A percentile compares a stretch with the other conserved stretches of the same genome.
These are phyloP conservation scores for Lentinula detonsa DNA, from an alignment of 768 basidiomycete species.

Conservation along the genomic window DNA sequence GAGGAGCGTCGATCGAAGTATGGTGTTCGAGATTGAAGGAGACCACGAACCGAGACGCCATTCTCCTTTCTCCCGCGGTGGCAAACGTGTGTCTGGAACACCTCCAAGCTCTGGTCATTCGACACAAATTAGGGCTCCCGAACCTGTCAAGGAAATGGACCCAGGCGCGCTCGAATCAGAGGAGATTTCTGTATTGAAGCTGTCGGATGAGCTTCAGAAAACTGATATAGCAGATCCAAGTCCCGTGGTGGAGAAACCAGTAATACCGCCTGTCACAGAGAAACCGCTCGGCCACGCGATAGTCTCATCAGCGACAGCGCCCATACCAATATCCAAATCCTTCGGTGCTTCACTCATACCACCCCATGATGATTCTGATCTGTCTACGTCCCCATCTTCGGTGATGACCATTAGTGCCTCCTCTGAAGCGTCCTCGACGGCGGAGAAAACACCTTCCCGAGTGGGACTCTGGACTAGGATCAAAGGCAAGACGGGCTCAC, in stretches of 20 bases:
- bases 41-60: slow-evolving; percentile 8
- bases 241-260: background rate
- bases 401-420: background rate
- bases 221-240: background rate
- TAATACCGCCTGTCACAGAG: background rate
- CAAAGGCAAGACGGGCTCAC: slow-evolving; percentile 12
- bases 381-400: slow-evolving; percentile 16
- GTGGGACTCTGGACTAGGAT: slow-evolving; percentile 31
- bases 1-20: slow-evolving; percentile 1
- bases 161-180: background rate
- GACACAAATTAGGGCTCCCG: background rate
- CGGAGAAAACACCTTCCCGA: slow-evolving; percentile 8
- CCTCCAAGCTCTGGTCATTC: background rate
- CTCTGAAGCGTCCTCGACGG: background rate
- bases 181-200: background rate
- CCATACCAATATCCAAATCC: background rate
- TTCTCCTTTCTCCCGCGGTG: background rate
- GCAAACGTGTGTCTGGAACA: background rate
- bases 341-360: too few relatives aligned
- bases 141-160: background rate
- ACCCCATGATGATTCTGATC: slow-evolving; percentile 8
- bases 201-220: background rate
- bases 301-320: background rate
- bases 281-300: background rate
- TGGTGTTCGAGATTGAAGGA: slow-evolving; percentile 15